Percentiles rank a stretch among this genome's conserved stretches.
Evolutionary conservation across 2,329 filamentous ascomycete species (phyloP).

Genomic region (Fusarium marasasianum): DNA sequence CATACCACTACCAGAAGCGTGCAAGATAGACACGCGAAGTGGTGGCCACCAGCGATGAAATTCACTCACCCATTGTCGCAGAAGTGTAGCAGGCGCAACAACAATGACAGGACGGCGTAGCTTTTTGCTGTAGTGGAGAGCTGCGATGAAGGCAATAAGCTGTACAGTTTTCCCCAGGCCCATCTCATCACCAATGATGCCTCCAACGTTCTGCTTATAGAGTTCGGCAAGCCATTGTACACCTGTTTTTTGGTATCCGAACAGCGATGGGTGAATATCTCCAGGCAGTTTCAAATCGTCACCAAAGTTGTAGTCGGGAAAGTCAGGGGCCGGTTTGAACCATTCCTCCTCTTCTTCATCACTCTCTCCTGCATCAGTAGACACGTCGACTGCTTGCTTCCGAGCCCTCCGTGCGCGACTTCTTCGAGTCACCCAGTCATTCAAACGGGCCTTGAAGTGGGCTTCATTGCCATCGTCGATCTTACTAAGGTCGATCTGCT

Average conservation of each 20-base stretch:
- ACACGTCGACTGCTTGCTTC: constrained; percentile 48
- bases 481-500: constrained; percentile 60
- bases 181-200: constrained; percentile 98
- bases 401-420: constrained; percentile 54
- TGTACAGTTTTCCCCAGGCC: constrained; percentile 92
- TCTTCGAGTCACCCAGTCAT: constrained; percentile 73
- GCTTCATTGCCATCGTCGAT: constrained; percentile 91
- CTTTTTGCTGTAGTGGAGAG: constrained; percentile 89
- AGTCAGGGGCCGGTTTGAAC: constrained; percentile 85
- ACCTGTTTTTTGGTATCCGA: constrained; percentile 96
- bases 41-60: constrained; percentile 99
- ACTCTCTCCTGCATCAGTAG: constrained; percentile 52
- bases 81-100: constrained; percentile 91
- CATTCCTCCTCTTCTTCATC: constrained; percentile 70
- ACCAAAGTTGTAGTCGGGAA: constrained; percentile 78
- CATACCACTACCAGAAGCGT: constrained; percentile 97
- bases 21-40: constrained; percentile 92
- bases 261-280: constrained; percentile 90
- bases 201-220: constrained; percentile 87
- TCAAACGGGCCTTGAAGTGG: constrained; percentile 79
- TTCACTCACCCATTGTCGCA: constrained; percentile 98
- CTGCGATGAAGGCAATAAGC: constrained; percentile 81
- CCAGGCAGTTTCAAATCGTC: constrained; percentile 85
- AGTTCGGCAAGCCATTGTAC: constrained; percentile 97
- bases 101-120: constrained; percentile 87